Conservation (phyloP, 345 rosid genomes). For the Eucalyptus melliodora region DNA sequence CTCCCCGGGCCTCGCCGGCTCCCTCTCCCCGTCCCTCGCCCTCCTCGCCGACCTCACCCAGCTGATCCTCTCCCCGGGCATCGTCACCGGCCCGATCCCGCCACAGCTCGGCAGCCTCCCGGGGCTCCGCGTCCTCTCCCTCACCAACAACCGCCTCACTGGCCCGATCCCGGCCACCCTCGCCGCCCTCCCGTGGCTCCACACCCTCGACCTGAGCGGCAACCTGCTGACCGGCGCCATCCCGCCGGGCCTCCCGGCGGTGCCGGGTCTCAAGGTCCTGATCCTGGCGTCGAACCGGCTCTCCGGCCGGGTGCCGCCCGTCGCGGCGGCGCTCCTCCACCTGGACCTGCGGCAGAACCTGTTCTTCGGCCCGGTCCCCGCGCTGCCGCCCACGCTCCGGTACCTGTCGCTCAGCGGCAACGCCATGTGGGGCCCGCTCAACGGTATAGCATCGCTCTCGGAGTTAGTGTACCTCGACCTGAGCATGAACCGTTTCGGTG, state of each 20-base stretch:
- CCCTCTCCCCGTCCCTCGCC: conserved; percentile 52
- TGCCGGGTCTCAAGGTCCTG: conserved; percentile 36
- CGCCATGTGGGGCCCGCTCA: conserved; percentile 55
- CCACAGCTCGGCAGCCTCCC: conserved; percentile 35
- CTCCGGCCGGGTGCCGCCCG: conserved; percentile 20
- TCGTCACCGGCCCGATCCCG: conserved; percentile 84
- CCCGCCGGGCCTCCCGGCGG: conserved; percentile 25
- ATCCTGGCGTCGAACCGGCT: conserved; percentile 44
- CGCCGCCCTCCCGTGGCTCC: conserved; percentile 30
- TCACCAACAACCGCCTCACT: conserved; percentile 64
- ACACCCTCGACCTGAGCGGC: conserved; percentile 73
- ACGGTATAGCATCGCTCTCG: conserved; percentile 22
- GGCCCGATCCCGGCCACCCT: conserved; percentile 60
- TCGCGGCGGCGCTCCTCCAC: conserved; percentile 46
- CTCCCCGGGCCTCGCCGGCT: conserved; percentile 60
- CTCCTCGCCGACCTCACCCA: conserved; percentile 52
- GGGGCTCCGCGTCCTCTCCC: conserved; percentile 55
- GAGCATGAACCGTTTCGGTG: conserved; percentile 71
- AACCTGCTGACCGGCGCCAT: conserved; percentile 59
- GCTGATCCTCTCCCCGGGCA: conserved; percentile 65
- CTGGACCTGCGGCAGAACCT: conserved; percentile 50
- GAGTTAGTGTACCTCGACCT: conserved; percentile 62
- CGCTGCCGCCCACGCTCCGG: conserved; percentile 51
- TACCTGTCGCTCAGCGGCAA: conserved; percentile 56
- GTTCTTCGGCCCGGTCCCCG: conserved; percentile 40